A percentile compares a stretch with the other conserved stretches of the same genome.
phyloP scores from a whole-genome alignment of 306 rosid species.

The Malus sylvestris region DNA sequence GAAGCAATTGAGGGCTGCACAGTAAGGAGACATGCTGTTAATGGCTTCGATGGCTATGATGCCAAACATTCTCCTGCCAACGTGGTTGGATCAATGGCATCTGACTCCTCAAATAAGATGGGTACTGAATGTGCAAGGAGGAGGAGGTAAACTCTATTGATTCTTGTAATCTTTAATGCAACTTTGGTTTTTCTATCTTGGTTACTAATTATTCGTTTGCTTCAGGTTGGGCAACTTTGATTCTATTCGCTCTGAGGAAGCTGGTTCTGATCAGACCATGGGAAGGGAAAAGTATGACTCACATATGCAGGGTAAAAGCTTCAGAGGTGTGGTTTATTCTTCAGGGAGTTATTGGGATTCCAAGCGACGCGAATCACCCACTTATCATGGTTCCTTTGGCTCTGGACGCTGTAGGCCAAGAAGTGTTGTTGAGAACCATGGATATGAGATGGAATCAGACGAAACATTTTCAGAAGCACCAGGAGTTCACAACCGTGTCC shows the following conservation, averaged over 20 bases:
- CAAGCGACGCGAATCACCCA: conserved; percentile 13
- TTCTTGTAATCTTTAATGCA: neutral
- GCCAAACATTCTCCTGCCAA: conserved; percentile 10
- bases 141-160: conserved; percentile 10
- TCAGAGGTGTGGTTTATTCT: conserved; percentile 1
- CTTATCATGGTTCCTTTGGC: conserved; percentile 15
- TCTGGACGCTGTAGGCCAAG: conserved; percentile 19
- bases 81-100: conserved; percentile 11
- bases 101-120: conserved; percentile 12
- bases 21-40: conserved; percentile 9
- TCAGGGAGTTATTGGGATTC: conserved; percentile 16
- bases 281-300: conserved; percentile 21
- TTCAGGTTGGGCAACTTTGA: conserved; percentile 18
- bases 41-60: conserved; percentile 5
- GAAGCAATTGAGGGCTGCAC: conserved; percentile 19
- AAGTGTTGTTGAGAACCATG: conserved; percentile 17
- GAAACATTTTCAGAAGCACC: conserved; percentile 6
- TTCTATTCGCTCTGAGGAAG: conserved; percentile 15
- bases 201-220: neutral
- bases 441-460: conserved; percentile 14
- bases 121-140: neutral
- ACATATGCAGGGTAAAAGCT: conserved; percentile 7
- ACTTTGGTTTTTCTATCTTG: neutral
- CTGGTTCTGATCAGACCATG: conserved; percentile 8
- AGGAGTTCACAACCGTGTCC: conserved; percentile 16